Percentiles rank a stretch among this genome's conserved stretches.
These are phyloP conservation scores for Rhizopus arrhizus DNA, from an alignment of 371 early-diverging fungal species.

Conservation along the genomic window DNA sequence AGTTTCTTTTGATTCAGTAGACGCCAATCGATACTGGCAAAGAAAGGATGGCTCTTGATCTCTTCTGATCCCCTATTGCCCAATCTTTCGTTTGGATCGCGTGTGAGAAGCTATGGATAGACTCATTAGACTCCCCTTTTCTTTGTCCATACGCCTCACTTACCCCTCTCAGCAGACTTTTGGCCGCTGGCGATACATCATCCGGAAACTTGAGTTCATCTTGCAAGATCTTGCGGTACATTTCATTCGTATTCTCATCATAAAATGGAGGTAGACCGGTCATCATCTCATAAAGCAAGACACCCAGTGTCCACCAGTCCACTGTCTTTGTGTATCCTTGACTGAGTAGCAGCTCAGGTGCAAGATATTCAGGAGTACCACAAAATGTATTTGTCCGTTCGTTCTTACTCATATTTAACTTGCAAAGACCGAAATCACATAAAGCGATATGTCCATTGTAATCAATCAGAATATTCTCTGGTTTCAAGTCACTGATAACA, in stretches of 20 bases:
- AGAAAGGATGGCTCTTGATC: slow-evolving; percentile 94
- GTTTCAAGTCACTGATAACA: slow-evolving; percentile 79
- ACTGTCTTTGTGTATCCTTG: slow-evolving; percentile 94
- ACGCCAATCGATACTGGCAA: slow-evolving; percentile 90
- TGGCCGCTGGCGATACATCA: slow-evolving; percentile 76
- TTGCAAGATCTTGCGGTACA: slow-evolving; percentile 91
- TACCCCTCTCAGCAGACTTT: slow-evolving; percentile 74
- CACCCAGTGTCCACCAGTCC: slow-evolving; percentile 98
- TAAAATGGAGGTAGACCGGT: slow-evolving; percentile 95
- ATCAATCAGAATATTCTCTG: slow-evolving; percentile 96
- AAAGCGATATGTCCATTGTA: slow-evolving; percentile 96
- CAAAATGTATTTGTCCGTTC: slow-evolving; percentile 95
- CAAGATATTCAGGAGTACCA: slow-evolving; percentile 99
- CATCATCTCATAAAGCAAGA: slow-evolving; percentile 95
- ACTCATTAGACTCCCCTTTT: background rate
- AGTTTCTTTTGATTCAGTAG: slow-evolving; percentile 83
- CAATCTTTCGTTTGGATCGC: slow-evolving; percentile 84
- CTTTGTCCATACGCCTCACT: slow-evolving; percentile 8
- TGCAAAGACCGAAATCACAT: slow-evolving; percentile 98
- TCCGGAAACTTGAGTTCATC: slow-evolving; percentile 87
- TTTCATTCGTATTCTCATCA: slow-evolving; percentile 93
- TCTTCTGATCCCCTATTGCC: slow-evolving; percentile 87
- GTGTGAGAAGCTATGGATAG: slow-evolving; percentile 62
- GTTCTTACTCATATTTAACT: slow-evolving; percentile 92
- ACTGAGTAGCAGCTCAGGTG: slow-evolving; percentile 93